These are phyloP conservation scores for Aspergillus brunneoviolaceus DNA, from an alignment of 2,329 filamentous ascomycete species.

Conservation along the genomic window DNA sequence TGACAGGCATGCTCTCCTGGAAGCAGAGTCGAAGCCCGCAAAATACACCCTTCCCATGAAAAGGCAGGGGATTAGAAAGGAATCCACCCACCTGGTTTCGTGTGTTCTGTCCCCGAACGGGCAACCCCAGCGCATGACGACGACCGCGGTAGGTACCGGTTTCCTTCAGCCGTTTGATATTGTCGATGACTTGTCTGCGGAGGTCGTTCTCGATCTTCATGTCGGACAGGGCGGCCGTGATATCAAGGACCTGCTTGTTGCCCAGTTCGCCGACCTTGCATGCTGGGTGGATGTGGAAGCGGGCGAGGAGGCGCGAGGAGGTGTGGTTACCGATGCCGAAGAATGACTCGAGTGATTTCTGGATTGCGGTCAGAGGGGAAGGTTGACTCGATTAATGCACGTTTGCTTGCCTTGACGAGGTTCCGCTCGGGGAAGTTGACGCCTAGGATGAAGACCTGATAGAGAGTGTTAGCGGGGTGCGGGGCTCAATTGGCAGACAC, in stretches of 20 bases:
- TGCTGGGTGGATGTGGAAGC: slow-evolving; percentile 81
- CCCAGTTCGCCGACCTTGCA: slow-evolving; percentile 74
- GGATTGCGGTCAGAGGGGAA: not conserved
- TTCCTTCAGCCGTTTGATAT: slow-evolving; percentile 82
- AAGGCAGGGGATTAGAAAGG: not conserved
- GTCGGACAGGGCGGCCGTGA: slow-evolving; percentile 80
- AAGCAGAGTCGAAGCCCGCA: too few species aligned
- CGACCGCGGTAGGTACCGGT: slow-evolving; percentile 88
- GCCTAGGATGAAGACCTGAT: slow-evolving; percentile 78
- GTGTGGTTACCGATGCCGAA: slow-evolving; percentile 76
- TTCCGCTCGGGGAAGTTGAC: slow-evolving; percentile 80
- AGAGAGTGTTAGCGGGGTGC: slow-evolving; percentile 11
- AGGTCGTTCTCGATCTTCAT: slow-evolving; percentile 96
- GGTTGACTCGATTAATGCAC: not conserved
- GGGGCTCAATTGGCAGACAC: not conserved
- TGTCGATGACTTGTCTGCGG: slow-evolving; percentile 72
- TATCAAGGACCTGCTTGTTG: slow-evolving; percentile 72
- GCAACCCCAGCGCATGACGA: slow-evolving; percentile 88
- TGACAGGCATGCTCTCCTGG: not conserved
- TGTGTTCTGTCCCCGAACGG: slow-evolving; percentile 86
- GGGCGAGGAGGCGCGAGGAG: slow-evolving; percentile 76
- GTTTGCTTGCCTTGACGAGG: slow-evolving; percentile 70
- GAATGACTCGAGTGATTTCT: slow-evolving; percentile 70
- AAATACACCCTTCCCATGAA: not conserved
- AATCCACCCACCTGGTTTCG: slow-evolving; percentile 63